A percentile compares a stretch with the other conserved stretches of the same genome.
Conservation (phyloP, 2,329 filamentous ascomycete species). For the Mycosphaerella sp. region DNA sequence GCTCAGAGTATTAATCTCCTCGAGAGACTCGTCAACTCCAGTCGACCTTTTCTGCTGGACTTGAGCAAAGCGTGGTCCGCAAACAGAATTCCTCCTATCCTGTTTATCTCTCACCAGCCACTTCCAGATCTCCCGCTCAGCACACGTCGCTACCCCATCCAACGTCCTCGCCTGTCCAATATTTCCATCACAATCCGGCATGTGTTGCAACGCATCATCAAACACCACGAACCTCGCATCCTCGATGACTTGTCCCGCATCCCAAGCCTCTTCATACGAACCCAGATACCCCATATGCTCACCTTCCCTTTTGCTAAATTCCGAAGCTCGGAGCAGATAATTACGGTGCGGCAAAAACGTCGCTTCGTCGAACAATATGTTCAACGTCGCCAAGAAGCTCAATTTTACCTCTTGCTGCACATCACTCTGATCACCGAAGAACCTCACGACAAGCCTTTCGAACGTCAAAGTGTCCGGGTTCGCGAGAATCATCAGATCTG, state of each 20-base stretch:
- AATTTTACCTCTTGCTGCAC: constrained; percentile 59
- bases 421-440: constrained; percentile 41
- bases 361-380: constrained; percentile 31
- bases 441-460: constrained; percentile 25
- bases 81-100: constrained; percentile 1
- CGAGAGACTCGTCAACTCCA: neutral
- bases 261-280: neutral
- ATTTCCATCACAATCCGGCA: neutral
- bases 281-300: constrained; percentile 1
- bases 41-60: neutral
- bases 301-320: constrained; percentile 46
- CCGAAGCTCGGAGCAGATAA: constrained; percentile 56
- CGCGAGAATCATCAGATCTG: constrained; percentile 54
- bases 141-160: constrained; percentile 1
- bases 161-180: neutral
- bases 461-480: constrained; percentile 45
- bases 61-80: neutral
- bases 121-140: constrained; percentile 6
- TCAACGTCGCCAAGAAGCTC: constrained; percentile 30
- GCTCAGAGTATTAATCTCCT: neutral
- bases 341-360: constrained; percentile 58
- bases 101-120: constrained; percentile 1
- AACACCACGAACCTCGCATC: constrained; percentile 7
- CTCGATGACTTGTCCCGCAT: constrained; percentile 2
- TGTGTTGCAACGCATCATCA: neutral